Conservation (phyloP, 192 early-diverging fungal genomes). For the Endogone sp. region DNA sequence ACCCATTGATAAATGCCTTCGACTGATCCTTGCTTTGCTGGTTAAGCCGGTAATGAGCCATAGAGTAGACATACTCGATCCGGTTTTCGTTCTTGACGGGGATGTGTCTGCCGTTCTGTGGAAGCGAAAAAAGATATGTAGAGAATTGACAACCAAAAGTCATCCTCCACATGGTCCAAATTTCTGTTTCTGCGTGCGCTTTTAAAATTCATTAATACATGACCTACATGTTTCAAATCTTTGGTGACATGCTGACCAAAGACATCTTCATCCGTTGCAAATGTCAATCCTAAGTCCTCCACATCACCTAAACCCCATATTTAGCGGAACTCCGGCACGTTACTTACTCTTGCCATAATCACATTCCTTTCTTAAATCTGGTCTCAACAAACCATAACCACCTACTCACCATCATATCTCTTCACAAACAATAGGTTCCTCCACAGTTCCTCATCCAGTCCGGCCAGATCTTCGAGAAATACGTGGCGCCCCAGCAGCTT, state of each 20-base stretch:
- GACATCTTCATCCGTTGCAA: constrained; percentile 55
- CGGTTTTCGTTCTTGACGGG: constrained; percentile 60
- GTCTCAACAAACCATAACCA: not conserved
- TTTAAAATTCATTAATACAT: constrained; percentile 15
- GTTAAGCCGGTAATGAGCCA: constrained; percentile 79
- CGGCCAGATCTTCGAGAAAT: constrained; percentile 55
- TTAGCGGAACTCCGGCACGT: too few relatives aligned
- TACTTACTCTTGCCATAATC: not conserved
- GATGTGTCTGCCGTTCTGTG: constrained; percentile 41
- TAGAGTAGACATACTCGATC: constrained; percentile 67
- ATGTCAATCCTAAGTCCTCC: constrained; percentile 60
- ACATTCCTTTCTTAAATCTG: too few relatives aligned
- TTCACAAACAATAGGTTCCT: constrained; percentile 54
- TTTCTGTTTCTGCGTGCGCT: constrained; percentile 22
- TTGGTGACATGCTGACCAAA: constrained; percentile 42
- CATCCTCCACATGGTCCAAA: too few relatives aligned
- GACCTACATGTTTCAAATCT: constrained; percentile 32
- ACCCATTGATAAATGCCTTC: constrained; percentile 69
- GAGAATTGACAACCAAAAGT: constrained; percentile 15
- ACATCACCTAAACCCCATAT: constrained; percentile 36
- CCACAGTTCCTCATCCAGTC: constrained; percentile 50
- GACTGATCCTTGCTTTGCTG: constrained; percentile 60
- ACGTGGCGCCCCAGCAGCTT: constrained; percentile 52
- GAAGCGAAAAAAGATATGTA: not conserved
- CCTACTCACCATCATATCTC: constrained; percentile 44